phyloP scores from a whole-genome alignment of 495 filamentous ascomycete species.

The Penicillium paxilli region DNA sequence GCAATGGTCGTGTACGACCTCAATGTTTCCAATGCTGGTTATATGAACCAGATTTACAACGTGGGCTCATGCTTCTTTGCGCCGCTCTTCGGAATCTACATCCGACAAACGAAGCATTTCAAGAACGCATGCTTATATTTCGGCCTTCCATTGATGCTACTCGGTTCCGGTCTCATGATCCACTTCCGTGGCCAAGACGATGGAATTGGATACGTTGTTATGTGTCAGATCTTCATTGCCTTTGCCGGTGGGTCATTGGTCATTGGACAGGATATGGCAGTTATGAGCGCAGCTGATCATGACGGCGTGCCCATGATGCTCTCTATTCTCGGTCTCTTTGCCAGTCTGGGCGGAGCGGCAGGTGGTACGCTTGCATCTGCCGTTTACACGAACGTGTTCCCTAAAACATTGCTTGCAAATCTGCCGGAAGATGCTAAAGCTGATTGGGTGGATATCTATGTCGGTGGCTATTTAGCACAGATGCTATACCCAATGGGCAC shows the following conservation, averaged over 20 bases:
- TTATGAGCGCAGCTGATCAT: conserved; percentile 60
- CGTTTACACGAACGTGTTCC: conserved; percentile 65
- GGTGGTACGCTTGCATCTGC: conserved; percentile 58
- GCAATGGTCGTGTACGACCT: conserved; percentile 64
- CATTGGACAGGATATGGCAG: conserved; percentile 66
- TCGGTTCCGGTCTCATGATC: conserved; percentile 63
- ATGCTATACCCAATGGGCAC: background rate
- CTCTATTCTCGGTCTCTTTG: conserved; percentile 61
- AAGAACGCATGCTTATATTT: conserved; percentile 56
- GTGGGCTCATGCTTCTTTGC: conserved; percentile 62
- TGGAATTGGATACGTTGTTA: conserved; percentile 64
- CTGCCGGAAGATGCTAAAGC: conserved; percentile 38
- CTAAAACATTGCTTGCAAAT: conserved; percentile 41
- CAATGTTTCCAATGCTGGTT: conserved; percentile 55
- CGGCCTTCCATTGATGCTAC: conserved; percentile 57
- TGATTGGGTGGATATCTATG: conserved; percentile 41
- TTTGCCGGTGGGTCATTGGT: conserved; percentile 59
- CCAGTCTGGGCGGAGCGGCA: conserved; percentile 61
- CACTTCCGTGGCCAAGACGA: conserved; percentile 60
- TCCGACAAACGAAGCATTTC: conserved; percentile 58
- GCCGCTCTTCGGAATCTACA: conserved; percentile 51
- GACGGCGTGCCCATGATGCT: conserved; percentile 66
- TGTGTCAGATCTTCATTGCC: conserved; percentile 76
- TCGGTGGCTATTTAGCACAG: background rate
- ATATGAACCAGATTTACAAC: conserved; percentile 65